Evolutionary conservation across 352 stramenopile species (phyloP).

Genomic region (Pythium phragmiticola): DNA sequence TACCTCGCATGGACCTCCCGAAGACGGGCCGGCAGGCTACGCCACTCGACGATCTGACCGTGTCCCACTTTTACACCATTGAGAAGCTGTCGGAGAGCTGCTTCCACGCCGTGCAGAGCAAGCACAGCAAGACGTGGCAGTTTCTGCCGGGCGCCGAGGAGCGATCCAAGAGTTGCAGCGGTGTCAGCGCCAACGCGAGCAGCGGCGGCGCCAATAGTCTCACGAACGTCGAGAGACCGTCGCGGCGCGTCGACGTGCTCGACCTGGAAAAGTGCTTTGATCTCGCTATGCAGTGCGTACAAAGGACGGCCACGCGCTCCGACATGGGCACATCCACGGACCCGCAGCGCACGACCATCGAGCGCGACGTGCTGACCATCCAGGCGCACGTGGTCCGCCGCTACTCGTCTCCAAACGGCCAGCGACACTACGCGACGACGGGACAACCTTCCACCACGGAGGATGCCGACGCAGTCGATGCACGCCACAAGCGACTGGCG

Average conservation of each 20-base stretch:
- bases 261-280: conserved; percentile 76
- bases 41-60: conserved; percentile 31
- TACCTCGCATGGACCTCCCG: conserved; percentile 36
- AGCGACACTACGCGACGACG: not conserved
- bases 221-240: conserved; percentile 59
- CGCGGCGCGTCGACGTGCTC: conserved; percentile 58
- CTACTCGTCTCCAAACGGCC: not conserved
- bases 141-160: conserved; percentile 66
- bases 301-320: conserved; percentile 32
- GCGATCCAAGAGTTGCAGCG: conserved; percentile 48
- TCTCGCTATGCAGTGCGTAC: conserved; percentile 57
- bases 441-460: not conserved
- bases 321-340: conserved; percentile 40
- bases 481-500: conserved; percentile 41
- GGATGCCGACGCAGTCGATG: not conserved
- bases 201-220: conserved; percentile 40
- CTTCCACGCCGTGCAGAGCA: conserved; percentile 66
- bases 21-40: not conserved
- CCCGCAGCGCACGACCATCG: conserved; percentile 57
- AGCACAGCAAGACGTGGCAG: conserved; percentile 69
- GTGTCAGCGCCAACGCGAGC: conserved; percentile 30
- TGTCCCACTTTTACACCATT: conserved; percentile 79
- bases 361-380: conserved; percentile 67
- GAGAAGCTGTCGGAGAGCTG: conserved; percentile 70
- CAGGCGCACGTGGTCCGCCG: conserved; percentile 39